Evolutionary conservation across 2,329 filamentous ascomycete genomes (phyloP), one percentile per base, ranked within the genome.

Genomic region (Sordariomycetes sp.): DNA sequence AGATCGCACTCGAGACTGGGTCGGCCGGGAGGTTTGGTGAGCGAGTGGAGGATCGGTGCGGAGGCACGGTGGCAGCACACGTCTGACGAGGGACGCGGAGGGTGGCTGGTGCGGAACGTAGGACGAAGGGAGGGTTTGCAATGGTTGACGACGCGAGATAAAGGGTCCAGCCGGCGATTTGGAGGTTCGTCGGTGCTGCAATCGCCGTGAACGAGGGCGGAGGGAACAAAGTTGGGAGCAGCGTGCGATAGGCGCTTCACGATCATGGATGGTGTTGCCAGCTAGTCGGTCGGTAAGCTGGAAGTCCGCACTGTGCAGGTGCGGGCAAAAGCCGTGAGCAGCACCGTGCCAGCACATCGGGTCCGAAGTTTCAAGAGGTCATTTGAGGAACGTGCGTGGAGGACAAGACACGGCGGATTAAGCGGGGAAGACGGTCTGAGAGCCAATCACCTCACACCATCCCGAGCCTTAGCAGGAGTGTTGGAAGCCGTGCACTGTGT

Each of bases 401-500:
- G 29, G 19, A 10, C 16, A 12, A 17, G 16, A 21, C 7, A 10
- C 6, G 5, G 15, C 16, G 15, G 29, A 17, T 15, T 31, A 31
- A 31, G 29, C 29, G 29, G 29, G 29, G 29, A 18, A 21, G 3
- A 12, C n/a, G 9, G 11, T 4, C 8, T 21, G 29, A 6, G 29
- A 17, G 12, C 29, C 29, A 31, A 31, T 31, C 29, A 31, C 29
- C 29, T 31, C 29, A 31, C 29, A 31, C 29, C 29, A 31, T 15
- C 29, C 23, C 23, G 23, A n/a, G 23, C 9, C 23, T 25, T 25
- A 25, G 23, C n/a, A 25, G 9, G 23, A 25, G 9, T 25, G 9
- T 25, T 25, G 23, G 9, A 25, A 9, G 9, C 9, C n/a, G 23
- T n/a, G 23, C 9, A 25, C 23, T 25, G 23, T 25, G 23, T 27